Base-by-base conservation (phyloP, 2,329 filamentous ascomycete genomes). In the Leptographium radiaticola region DNA sequence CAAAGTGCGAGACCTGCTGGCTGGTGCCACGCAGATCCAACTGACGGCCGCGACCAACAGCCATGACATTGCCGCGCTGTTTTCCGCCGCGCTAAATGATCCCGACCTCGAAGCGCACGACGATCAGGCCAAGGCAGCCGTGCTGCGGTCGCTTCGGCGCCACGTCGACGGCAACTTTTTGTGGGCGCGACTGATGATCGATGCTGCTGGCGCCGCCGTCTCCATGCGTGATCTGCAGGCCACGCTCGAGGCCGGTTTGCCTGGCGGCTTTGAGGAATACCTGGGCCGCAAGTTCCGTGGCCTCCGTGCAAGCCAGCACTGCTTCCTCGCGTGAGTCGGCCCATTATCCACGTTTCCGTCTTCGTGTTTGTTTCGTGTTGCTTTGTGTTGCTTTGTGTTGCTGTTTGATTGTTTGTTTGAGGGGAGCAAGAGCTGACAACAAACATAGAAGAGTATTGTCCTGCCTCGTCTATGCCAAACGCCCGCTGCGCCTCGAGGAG, bases 91-190 rank as follows among this genome's bases (percentile, higher is more conserved):
- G 16, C 42, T 52, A 18, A 42, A n/a, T 25, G 18, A 31, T 9
- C 50, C 42, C 42, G 20, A 36, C 40, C 46, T 52, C 30, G 31
- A 39, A 10, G 42, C 46, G 11, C 31, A n/a, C 8, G 33, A 43
- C 43, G 42, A 31, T n/a, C 31, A 30, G 33, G 43, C 42, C 18
- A 46, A 36, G 25, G 25, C 31, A n/a, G 40, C 42, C 33, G n/a
- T 46, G 5, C 50, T 52, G 33, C 40, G 30, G 42, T 45, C 42
- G 11, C 42, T 52, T 10, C 39, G 39, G 42, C 42, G 50, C 33
- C 42, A 52, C 12, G 50, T 52, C 31, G 34, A 45, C 15, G 50
- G 50, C 50, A 52, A 52, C 42, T 52, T 52, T 30, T 20, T 52
- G 42, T 52, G 50, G 50, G 50, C 50, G 10, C 42, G 50, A 7